Conservation (phyloP, 331 rosid genomes). For the Arachis monticola region DNA sequence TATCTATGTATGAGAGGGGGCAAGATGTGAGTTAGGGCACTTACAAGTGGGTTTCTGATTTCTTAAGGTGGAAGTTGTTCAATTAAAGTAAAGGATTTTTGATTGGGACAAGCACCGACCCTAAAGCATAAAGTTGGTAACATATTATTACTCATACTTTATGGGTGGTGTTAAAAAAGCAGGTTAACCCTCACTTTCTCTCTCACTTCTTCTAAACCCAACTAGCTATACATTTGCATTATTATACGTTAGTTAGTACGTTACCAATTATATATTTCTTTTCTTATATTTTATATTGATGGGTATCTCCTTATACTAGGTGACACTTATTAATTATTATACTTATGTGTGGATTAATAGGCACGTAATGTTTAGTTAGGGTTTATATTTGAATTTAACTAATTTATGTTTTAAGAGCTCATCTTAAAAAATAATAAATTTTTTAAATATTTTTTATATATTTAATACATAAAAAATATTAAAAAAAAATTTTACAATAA, state of each 20-base stretch:
- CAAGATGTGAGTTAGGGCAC: conserved; percentile 17
- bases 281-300: neutral
- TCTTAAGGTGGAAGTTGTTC: conserved; percentile 45
- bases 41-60: conserved; percentile 40
- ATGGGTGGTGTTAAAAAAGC: conserved; percentile 47
- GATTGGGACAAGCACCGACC: conserved; percentile 69
- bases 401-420: too few relatives aligned
- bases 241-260: neutral
- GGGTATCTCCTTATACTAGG: too few relatives aligned
- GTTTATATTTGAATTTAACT: too few relatives aligned
- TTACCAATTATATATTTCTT: neutral
- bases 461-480: too few relatives aligned
- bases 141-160: conserved; percentile 28
- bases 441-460: too few relatives aligned
- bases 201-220: conserved; percentile 26
- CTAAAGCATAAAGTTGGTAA: conserved; percentile 48
- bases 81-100: conserved; percentile 44
- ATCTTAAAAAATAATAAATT: too few relatives aligned
- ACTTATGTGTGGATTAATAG: too few relatives aligned
- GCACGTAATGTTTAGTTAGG: too few relatives aligned
- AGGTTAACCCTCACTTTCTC: conserved; percentile 49
- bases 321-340: too few relatives aligned
- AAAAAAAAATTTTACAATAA: too few relatives aligned
- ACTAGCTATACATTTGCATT: conserved; percentile 39
- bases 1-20: neutral